Conservation (phyloP, 768 basidiomycete genomes). For the Tricholoma furcatifolium region DNA sequence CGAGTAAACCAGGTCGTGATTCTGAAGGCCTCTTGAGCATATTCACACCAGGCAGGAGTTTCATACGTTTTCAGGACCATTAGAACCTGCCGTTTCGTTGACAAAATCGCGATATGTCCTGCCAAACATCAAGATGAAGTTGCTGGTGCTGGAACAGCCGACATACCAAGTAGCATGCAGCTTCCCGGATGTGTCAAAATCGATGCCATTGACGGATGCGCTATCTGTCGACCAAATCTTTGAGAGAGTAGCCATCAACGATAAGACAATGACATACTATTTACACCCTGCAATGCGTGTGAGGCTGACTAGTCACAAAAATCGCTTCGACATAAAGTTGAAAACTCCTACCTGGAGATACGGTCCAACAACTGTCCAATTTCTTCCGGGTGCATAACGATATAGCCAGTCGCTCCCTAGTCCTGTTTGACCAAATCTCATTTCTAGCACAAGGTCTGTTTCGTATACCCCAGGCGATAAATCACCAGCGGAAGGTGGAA, state of each 20-base stretch:
- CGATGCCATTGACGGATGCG: not conserved
- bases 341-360: not conserved
- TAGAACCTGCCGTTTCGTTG: not conserved
- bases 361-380: slow-evolving; percentile 1
- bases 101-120: not conserved
- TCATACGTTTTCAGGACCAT: not conserved
- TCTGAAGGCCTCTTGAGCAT: not conserved
- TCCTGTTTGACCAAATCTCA: not conserved
- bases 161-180: not conserved
- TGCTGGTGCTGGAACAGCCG: not conserved
- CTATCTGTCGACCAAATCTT: not conserved
- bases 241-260: not conserved
- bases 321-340: not conserved
- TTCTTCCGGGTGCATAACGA: not conserved
- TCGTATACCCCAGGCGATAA: not conserved
- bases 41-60: not conserved
- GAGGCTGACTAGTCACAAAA: not conserved
- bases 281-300: not conserved
- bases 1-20: not conserved
- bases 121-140: not conserved
- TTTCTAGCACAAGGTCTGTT: not conserved
- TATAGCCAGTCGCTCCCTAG: not conserved
- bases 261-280: no score
- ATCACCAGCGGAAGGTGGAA: not conserved
- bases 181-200: not conserved